Conservation (phyloP, 495 filamentous ascomycete genomes). For the Lentithecium fluviatile region DNA sequence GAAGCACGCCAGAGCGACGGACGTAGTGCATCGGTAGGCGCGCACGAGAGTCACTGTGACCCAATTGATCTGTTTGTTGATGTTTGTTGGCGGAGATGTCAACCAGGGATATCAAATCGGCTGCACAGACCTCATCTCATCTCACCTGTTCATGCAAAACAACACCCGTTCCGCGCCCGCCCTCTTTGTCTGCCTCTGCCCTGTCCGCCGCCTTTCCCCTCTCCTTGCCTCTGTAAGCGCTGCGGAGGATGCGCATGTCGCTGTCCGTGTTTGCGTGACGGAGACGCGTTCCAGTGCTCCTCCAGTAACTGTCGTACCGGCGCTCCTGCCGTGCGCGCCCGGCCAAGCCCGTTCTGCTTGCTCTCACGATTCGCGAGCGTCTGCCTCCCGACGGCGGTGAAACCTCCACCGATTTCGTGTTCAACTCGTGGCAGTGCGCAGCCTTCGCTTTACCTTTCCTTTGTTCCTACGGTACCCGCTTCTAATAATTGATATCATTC, state of each 20-base stretch:
- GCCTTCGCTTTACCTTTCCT: conserved; percentile 8
- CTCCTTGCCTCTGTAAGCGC: conserved; percentile 31
- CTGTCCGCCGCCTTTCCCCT: conserved; percentile 2
- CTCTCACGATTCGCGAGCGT: conserved; percentile 7
- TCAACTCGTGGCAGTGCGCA: conserved; percentile 9
- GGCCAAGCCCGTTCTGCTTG: conserved; percentile 2
- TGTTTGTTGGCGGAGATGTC: not conserved
- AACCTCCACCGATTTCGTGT: conserved; percentile 8
- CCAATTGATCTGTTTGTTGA: conserved; percentile 1
- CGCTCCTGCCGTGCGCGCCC: conserved; percentile 1
- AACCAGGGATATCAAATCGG: not conserved
- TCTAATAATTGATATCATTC: not conserved
- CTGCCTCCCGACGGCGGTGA: not conserved
- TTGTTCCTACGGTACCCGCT: not conserved
- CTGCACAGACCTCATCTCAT: not conserved
- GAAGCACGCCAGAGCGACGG: not conserved
- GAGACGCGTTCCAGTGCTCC: conserved; percentile 8
- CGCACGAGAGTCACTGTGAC: not conserved
- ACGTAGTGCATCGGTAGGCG: not conserved
- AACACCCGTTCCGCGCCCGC: conserved; percentile 17
- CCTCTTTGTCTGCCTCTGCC: conserved; percentile 6
- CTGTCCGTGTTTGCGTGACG: conserved; percentile 24
- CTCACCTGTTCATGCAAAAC: conserved; percentile 27
- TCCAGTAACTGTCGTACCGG: not conserved
- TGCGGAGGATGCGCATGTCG: conserved; percentile 29